Percentiles rank a stretch among this genome's conserved stretches.
Conservation (phyloP, 2,329 filamentous ascomycete species). For the Xylariaceae sp. region DNA sequence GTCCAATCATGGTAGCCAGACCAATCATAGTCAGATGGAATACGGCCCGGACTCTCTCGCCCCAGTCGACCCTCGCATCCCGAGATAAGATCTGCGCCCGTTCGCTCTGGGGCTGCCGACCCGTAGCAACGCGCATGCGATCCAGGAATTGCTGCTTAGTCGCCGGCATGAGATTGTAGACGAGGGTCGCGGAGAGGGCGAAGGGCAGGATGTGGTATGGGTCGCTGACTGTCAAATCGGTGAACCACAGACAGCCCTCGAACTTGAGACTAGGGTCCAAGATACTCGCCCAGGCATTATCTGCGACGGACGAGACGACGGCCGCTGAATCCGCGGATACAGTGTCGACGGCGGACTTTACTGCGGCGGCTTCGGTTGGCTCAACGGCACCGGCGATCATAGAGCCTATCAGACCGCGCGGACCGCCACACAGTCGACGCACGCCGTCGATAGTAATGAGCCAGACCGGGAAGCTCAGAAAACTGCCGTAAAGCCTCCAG, state of each 20-base stretch:
- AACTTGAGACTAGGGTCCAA: constrained; percentile 39
- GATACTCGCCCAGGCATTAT: neutral
- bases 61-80: neutral
- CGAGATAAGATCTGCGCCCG: neutral
- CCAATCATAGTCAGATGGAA: constrained; percentile 32
- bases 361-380: neutral
- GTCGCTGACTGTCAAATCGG: constrained; percentile 48
- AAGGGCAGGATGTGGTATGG: constrained; percentile 46
- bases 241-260: constrained; percentile 52
- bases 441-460: constrained; percentile 47
- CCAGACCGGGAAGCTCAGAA: constrained; percentile 45
- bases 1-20: constrained; percentile 31
- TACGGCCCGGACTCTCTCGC: constrained; percentile 1
- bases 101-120: neutral
- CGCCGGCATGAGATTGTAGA: constrained; percentile 34
- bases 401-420: constrained; percentile 34
- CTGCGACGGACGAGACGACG: neutral
- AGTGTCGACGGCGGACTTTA: neutral
- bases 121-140: constrained; percentile 11
- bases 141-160: constrained; percentile 25
- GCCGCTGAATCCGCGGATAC: constrained; percentile 2
- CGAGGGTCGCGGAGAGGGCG: constrained; percentile 34
- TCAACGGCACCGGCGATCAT: constrained; percentile 24
- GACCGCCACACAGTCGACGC: constrained; percentile 42
- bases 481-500: constrained; percentile 41